These are phyloP conservation scores for Ustilago xerochloae DNA, from an alignment of 1,284 basidiomycete species.

Conservation along the genomic window DNA sequence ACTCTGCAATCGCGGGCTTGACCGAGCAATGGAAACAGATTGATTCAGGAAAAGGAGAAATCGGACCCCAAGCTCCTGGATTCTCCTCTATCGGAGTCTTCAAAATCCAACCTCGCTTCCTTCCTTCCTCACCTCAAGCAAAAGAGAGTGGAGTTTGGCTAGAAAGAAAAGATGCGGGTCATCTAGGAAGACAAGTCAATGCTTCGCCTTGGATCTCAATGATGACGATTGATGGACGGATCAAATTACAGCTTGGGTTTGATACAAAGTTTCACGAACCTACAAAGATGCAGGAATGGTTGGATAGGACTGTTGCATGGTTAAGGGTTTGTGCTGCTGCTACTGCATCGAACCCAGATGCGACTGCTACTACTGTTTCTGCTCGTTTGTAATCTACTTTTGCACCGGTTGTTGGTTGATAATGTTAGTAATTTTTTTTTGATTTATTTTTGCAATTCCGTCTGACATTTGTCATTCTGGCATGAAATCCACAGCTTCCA, in stretches of 20 bases:
- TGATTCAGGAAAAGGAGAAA: slow-evolving; percentile 8
- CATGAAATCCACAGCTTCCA: neutral
- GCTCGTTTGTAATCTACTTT: slow-evolving; percentile 17
- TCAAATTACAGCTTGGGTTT: slow-evolving; percentile 38
- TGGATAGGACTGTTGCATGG: slow-evolving; percentile 21
- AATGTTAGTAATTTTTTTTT: neutral
- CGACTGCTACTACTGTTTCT: slow-evolving; percentile 1
- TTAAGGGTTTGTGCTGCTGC: slow-evolving; percentile 25
- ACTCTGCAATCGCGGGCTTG: slow-evolving; percentile 5
- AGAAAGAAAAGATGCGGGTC: slow-evolving; percentile 10
- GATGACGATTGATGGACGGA: slow-evolving; percentile 27
- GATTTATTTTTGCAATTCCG: neutral
- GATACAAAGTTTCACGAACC: slow-evolving; percentile 36
- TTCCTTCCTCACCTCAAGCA: slow-evolving; percentile 5
- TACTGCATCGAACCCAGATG: neutral
- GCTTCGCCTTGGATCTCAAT: slow-evolving; percentile 48
- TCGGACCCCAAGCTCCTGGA: slow-evolving; percentile 34
- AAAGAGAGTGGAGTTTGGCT: slow-evolving; percentile 20
- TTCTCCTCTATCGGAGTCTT: slow-evolving; percentile 22
- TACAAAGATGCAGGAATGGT: slow-evolving; percentile 19
- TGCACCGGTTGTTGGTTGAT: neutral
- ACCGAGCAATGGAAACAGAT: slow-evolving; percentile 14
- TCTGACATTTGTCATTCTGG: neutral
- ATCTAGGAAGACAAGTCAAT: slow-evolving; percentile 38
- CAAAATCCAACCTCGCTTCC: slow-evolving; percentile 8